Conservation (phyloP, 257 asterid species). For the Solanum dulcamara region DNA sequence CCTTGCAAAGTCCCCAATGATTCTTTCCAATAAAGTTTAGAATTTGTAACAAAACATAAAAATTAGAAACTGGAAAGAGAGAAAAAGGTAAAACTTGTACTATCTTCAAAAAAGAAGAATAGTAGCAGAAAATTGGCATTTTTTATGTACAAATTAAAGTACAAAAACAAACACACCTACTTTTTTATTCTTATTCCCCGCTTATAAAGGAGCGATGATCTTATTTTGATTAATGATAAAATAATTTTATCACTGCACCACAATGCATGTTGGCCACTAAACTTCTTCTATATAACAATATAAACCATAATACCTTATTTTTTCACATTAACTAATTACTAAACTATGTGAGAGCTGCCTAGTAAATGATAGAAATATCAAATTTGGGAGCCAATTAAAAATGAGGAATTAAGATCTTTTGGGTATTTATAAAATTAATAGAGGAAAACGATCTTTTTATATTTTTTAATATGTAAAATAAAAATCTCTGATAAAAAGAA, state of each 20-base stretch:
- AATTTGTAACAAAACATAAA: neutral
- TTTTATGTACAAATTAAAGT: neutral
- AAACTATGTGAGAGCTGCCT: neutral
- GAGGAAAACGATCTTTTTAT: no score
- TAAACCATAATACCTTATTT: neutral
- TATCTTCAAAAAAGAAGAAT: neutral
- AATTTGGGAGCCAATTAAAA: neutral
- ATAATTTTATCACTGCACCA: no score
- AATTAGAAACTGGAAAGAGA: neutral
- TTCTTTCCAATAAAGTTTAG: neutral
- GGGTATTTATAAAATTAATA: no score
- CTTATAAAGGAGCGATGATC: no score
- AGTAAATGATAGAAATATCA: neutral
- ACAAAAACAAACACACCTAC: neutral
- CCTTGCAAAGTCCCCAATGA: neutral
- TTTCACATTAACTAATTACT: neutral
- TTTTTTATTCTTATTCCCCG: neutral
- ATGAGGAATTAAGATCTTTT: neutral
- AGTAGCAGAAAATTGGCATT: neutral
- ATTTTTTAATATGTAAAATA: no score
- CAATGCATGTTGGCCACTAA: no score
- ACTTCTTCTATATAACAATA: neutral
- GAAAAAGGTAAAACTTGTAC: neutral
- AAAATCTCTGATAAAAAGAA: no score
- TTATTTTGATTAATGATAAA: no score